Base-by-base conservation (phyloP, 164 flowering plant genomes). In the Aristolochia californica region DNA sequence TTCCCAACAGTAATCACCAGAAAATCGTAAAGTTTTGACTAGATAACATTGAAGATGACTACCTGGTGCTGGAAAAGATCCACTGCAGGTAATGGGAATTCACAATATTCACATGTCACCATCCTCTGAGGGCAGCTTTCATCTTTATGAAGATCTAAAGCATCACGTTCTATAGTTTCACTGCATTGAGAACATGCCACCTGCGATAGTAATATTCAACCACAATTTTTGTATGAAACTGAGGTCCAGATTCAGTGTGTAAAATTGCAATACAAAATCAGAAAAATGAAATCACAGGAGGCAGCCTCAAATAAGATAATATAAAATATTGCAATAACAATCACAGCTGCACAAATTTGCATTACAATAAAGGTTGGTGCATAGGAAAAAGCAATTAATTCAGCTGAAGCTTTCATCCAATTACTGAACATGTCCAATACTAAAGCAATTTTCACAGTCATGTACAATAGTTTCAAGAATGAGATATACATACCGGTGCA, bases 61-160 rank as follows among this genome's bases (percentile, higher is more conserved):
- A 88, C 98, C 96, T 91, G 98, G 80, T 91, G 98, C 72, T 87
- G 81, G 55, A 77, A 62, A 23, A 91, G 78, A 75, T 91, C 95
- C 64, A 85, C 65, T 26, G 93, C 98, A 57, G 96, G 96, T 75
- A 88, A 69, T 34, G 98, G 98, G 61, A 91, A 88, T 72, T 91
- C 96, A 58, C 98, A 91, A 67, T 76, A 91, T 63, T 84, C 93
- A 60, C 98, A 91, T 18, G 91, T 88, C 53, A 82, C 93, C 56
- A 88, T 88, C 72, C 98, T 79, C 50, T 72, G 87, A 28, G 93
- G 95, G 66, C 98, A 91, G 56, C 71, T 84, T 80, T 91, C 95
- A 68, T 84, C 95, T 75, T 76, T 82, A 73, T 91, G 98, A 24
- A 77, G 47, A 38, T 75, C 85, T 68, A 91, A 70, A 61, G 72